Base-by-base conservation (phyloP, 2,329 filamentous ascomycete genomes). In the Epichloe gansuensis region DNA sequence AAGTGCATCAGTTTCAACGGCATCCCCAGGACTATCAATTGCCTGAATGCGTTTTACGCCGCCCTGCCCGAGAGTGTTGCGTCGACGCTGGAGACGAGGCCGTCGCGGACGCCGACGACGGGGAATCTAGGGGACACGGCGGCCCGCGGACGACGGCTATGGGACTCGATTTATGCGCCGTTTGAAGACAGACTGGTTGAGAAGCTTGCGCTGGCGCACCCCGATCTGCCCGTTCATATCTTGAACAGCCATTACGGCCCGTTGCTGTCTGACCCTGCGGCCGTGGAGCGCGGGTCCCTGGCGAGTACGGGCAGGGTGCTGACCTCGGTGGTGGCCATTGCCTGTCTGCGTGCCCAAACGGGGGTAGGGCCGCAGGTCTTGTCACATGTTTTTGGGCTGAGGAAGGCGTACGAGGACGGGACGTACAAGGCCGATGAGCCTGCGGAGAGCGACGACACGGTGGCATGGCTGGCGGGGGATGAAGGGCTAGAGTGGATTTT, bases 1-100 rank as follows among this genome's bases (percentile, higher is more conserved):
- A 88, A 88, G 66, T 87, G 84, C 67, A 87, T 89, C 65, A 82
- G 81, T 53, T 87, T 89, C 75, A 88, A 88, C 69, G 85, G 85
- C 57, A 87, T 93, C 59, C 87, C 88, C 2, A 83, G 88, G 57
- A 85, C 83, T 27, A 93, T 93, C 71, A 93, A 93, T 74, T 83
- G 79, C 60, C 81, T 94, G 2, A 83, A 82, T 60, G 81, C 81
- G 25, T 89, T 90, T 72, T 74, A 77, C 60, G 72, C 75, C 40
- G 71, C 73, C 31, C 77, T 93, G 0, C 82, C 85, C 0, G 54
- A 69, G 0, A 67, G 75, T 5, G 70, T 89, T 4, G 64, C 72
- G 3, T 63, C 71, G 1, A 62, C 66, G 4, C 74, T 91, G 4
- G 74, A 74, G 52, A 80, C 73, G 0, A 68, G 61, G 31, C 72